Base-by-base conservation (phyloP, 176 grass and related monocot genomes). In the Dendrocalamus sinicus region DNA sequence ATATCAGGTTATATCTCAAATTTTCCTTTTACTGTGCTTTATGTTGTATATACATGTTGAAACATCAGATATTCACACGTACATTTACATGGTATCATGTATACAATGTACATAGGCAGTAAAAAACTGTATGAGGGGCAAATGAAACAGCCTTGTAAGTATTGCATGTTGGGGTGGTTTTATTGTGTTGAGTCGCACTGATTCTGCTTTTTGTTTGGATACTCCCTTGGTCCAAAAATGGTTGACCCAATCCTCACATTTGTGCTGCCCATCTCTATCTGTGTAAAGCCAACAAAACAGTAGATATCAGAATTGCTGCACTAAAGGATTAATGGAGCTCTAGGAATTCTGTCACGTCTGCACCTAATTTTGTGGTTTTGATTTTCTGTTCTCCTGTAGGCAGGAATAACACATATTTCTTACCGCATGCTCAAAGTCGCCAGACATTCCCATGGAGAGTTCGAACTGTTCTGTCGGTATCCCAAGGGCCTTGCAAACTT, bases 371-470 rank as follows among this genome's bases (percentile, higher is more conserved):
- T 4, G 17, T 47, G 19, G 8, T 20, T 69, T 68, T 22, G 5
- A 7, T 77, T 70, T 13, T 44, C 70, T 39, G 11, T 22, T 83
- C 10, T 6, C 67, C 16, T 17, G 11, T 53, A 72, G 32, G 55
- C 35, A 55, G 66, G 9, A 87, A 76, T 46, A 14, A 0, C 3
- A 63, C 19, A 72, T 71, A 41, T 60, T 61, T 72, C 89, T 81
- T 86, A 98, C 96, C 58, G 93, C 96, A 91, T 91, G 84, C 81
- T 98, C 93, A 65, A 98, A 98, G 77, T 98, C 93, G 11, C 78
- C 79, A 14, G 93, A 95, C 96, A 98, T 98, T 64, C 93, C 96
- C 91, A 98, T 98, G 54, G 96, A 98, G 9, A 98, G 88, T 86
- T 98, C 91, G 43, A 89, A 94, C 24, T 89, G 73, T 24, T 92